phyloP scores from a whole-genome alignment of 441 rosid genomes.

The Adansonia gregorii region DNA sequence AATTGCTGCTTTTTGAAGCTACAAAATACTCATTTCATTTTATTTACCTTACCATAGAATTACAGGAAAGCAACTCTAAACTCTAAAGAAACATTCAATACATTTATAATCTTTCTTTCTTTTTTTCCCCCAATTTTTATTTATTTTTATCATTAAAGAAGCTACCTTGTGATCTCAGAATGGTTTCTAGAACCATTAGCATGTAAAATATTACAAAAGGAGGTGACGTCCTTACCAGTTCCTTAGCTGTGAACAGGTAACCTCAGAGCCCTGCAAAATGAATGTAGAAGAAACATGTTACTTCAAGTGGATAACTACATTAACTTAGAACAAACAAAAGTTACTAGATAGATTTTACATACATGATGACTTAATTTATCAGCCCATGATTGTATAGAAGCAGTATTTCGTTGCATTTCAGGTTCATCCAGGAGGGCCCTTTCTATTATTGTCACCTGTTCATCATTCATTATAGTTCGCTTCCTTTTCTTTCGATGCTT shows the following conservation, averaged over 20 bases:
- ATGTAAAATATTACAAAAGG: conserved; percentile 23
- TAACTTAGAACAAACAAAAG: conserved; percentile 15
- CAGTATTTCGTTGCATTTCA: conserved; percentile 88
- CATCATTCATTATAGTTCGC: conserved; percentile 94
- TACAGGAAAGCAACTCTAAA: not conserved
- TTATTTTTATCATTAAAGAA: conserved; percentile 12
- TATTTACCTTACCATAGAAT: not conserved
- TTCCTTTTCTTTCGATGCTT: conserved; percentile 85
- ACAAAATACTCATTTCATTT: conserved; percentile 11
- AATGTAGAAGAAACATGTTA: conserved; percentile 27
- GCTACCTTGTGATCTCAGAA: not conserved
- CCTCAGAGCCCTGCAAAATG: conserved; percentile 88
- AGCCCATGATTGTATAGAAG: conserved; percentile 69
- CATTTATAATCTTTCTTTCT: not conserved
- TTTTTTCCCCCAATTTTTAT: not conserved
- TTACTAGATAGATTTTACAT: conserved; percentile 34
- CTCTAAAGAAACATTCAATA: not conserved
- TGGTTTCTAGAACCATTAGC: conserved; percentile 20
- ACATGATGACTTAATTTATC: conserved; percentile 72
- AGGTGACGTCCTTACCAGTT: conserved; percentile 73
- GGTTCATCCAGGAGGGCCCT: conserved; percentile 88
- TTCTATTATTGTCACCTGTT: conserved; percentile 82
- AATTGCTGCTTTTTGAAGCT: not conserved
- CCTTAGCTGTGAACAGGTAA: conserved; percentile 85
- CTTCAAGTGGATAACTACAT: conserved; percentile 15